Base-by-base conservation (phyloP, 2,329 filamentous ascomycete species). In the Talaromyces sp. region DNA sequence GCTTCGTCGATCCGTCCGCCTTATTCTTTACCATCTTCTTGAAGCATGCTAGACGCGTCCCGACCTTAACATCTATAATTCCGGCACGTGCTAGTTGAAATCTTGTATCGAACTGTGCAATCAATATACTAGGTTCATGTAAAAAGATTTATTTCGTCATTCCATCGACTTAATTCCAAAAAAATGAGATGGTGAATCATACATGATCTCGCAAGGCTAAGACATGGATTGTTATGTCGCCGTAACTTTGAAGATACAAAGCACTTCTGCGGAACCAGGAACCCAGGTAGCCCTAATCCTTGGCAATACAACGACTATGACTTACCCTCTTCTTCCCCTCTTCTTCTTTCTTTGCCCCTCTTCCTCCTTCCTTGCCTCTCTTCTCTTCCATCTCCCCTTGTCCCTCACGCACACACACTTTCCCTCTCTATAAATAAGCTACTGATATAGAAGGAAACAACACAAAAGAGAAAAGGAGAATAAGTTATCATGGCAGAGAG, bases 11-110 rank as follows among this genome's bases (percentile, higher is more conserved):
- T 8, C 45, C 60, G 50, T 76, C 74, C 27, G 81, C 67, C 64
- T 82, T 83, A 3, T 84, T 74, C 11, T 86, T 79, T 0, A 86
- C 82, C 66, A 82, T 82, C 14, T 43, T 54, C n/a, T 54, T 14
- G 31, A 54, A 54, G 22, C 50, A 54, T 19, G 50, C n/a, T 4
- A 54, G 16, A 6, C 50, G 50, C 50, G 37, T 54, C 16, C 50
- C 50, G 9, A 22, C 31, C 22, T 54, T 35, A 4, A 37, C 2
- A 1, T 35, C n/a, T 4, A 8, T 31, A 31, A 54, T 54, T 22
- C 50, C 31, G 10, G 27, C n/a, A 35, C 50, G 50, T 6, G 4
- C 16, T 3, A 54, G 10, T 11, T 4, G 31, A 8, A 37, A 14
- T 10, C 19, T 22, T 13, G 14, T 13, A 35, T 35, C 27, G 10